Evolutionary conservation across 306 rosid genomes (phyloP), one percentile per base, ranked within the genome.

Genomic region (Fragaria ananassa): DNA sequence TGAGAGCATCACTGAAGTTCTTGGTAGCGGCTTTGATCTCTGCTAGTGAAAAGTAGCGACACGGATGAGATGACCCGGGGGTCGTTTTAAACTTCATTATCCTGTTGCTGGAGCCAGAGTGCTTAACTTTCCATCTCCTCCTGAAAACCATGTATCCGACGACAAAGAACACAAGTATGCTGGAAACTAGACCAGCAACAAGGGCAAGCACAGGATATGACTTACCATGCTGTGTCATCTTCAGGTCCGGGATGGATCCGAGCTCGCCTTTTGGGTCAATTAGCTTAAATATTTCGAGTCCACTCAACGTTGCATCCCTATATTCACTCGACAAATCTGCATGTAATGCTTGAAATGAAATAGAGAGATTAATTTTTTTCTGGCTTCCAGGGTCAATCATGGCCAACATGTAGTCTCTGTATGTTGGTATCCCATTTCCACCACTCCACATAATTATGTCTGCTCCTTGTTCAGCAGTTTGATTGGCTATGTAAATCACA

Each of bases 261-360:
- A 35, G 39, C 39, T 35, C 1, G 39, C 39, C 39, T 57, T 57
- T 10, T 10, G 63, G 15, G 15, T 23, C 63, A 23, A 57, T 25
- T 8, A 57, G 1, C 44, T 87, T 87, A 81, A 87, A 85, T 0
- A 89, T 83, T 65, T 89, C 93, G 0, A 85, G 60, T 0, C 93
- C 93, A n/a, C 80, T 89, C 54, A 89, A 74, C 77, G 85, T 21
- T 0, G 82, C 82, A 31, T 6, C 44, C 9, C 10, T 39, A 0
- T 39, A 39, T 51, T 18, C 57, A n/a, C 35, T 54, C 0, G 3
- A 8, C 60, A 27, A 49, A 70, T 41, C 41, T 6, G 7, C 18
- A 8, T 18, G 18, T 1, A 2, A 4, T 46, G 1, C 76, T 15
- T 76, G 78, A 56, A 87, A 66, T 23, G 71, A 71, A 10, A 89